Base-by-base conservation (phyloP, 441 rosid genomes). In the Biscutella laevigata region DNA sequence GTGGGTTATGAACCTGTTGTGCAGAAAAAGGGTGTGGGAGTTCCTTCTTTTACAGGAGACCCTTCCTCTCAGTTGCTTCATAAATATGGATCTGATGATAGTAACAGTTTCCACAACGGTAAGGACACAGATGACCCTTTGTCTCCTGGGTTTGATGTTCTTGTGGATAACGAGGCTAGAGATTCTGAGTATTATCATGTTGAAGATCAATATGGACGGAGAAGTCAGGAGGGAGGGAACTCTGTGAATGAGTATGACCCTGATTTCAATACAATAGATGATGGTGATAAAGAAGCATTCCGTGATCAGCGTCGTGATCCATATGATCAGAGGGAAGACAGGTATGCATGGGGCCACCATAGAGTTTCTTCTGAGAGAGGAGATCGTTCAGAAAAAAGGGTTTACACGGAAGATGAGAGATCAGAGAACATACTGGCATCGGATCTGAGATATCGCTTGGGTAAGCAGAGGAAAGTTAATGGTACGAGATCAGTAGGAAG, bases 121-220 rank as follows among this genome's bases (percentile, higher is more conserved):
- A 90, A 77, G 82, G 95, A 86, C 14, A 27, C 68, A 24, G 89
- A 86, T 50, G 95, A 90, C 13, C 61, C 66, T 44, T 41, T 94
- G 6, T 86, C 97, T 69, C 97, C 97, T 65, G 97, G 97, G 43
- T 86, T 90, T 78, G 89, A 90, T 77, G 97, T 90, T 66, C 88
- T 90, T 54, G 97, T 90, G 66, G 94, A 84, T 51, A 83, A 82
- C 64, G 95, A 89, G 67, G 66, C 69, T 11, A 45, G 82, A 57
- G 86, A 78, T 44, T 53, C 84, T 44, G 86, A 82, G 57, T 90
- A 74, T 67, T 86, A 75, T 61, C 87, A 70, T 29, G 79, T 74
- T 32, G 94, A 79, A 59, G 95, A 86, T 68, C 82, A 62, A 37
- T 86, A 77, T 69, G 81, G 83, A 48, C 71, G 74, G 42, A 66